A percentile compares a stretch with the other conserved stretches of the same genome.
These are phyloP conservation scores for Hirsutella rhossiliensis DNA, from an alignment of 2,329 filamentous ascomycete genomes.

Conservation along the genomic window DNA sequence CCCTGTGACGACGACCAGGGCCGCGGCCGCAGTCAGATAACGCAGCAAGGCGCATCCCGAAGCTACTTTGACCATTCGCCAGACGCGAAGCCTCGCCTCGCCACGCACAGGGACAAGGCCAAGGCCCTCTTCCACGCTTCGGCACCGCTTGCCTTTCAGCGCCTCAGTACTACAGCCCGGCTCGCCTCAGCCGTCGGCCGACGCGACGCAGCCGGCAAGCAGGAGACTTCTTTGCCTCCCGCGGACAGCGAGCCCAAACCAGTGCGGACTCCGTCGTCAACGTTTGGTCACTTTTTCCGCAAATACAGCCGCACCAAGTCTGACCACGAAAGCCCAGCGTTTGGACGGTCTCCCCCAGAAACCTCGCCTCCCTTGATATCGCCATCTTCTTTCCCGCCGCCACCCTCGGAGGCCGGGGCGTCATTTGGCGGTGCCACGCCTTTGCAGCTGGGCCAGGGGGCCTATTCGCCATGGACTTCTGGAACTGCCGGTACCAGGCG, in stretches of 20 bases:
- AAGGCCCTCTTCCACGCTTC: neutral
- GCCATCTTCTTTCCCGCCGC: neutral
- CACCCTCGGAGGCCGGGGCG: too few relatives aligned
- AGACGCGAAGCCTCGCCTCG: neutral
- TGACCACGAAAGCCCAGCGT: neutral
- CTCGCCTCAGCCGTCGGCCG: neutral
- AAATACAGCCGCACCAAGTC: conserved; percentile 12
- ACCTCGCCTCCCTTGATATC: neutral
- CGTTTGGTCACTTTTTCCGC: conserved; percentile 13
- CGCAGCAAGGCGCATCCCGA: neutral
- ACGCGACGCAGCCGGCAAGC: neutral
- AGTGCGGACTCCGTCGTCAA: conserved; percentile 10
- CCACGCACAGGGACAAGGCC: neutral
- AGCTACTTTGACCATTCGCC: conserved; percentile 3
- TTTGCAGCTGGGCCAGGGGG: too few relatives aligned
- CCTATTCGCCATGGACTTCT: too few relatives aligned
- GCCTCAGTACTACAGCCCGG: conserved; percentile 1
- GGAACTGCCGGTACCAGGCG: too few relatives aligned
- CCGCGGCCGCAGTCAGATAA: neutral
- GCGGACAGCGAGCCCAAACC: conserved; percentile 1
- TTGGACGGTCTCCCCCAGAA: neutral
- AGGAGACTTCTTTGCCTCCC: conserved; percentile 5
- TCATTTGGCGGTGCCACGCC: too few relatives aligned
- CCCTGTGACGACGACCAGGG: neutral
- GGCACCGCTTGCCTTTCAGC: conserved; percentile 1